Conservation (phyloP, 2,329 filamentous ascomycete species). For the Neonectria hederae region DNA sequence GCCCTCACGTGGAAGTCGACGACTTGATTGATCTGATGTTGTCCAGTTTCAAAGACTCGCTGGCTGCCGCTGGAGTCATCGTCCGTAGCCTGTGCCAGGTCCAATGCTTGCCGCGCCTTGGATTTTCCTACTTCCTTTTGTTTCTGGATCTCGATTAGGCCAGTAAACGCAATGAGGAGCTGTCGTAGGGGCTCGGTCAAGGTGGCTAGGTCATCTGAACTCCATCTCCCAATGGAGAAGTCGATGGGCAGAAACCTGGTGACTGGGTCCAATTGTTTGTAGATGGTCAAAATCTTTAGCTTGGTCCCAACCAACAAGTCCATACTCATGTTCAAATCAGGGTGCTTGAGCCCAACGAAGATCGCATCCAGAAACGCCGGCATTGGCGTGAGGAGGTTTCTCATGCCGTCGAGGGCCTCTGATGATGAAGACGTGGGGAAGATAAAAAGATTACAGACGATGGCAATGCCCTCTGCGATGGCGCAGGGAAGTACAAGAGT, state of each 20-base stretch:
- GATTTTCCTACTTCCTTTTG: conserved; percentile 10
- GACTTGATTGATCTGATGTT: conserved; percentile 17
- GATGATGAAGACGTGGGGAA: conserved; percentile 61
- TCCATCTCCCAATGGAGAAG: conserved; percentile 19
- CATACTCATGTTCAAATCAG: conserved; percentile 9
- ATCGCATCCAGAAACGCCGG: conserved; percentile 13
- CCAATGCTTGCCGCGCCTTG: not conserved
- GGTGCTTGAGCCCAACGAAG: conserved; percentile 8
- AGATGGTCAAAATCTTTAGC: not conserved
- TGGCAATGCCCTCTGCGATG: conserved; percentile 56
- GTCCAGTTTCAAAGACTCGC: not conserved
- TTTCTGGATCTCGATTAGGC: conserved; percentile 15
- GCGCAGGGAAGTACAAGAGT: conserved; percentile 48
- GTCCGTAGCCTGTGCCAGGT: conserved; percentile 4
- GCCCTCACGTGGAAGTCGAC: conserved; percentile 12
- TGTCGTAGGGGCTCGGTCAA: not conserved
- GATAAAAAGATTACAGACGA: conserved; percentile 55
- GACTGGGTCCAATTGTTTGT: conserved; percentile 16
- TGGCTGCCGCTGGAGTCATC: not conserved
- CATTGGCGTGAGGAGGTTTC: conserved; percentile 5
- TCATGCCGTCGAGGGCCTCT: conserved; percentile 46
- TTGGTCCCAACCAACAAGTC: not conserved
- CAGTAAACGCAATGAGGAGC: conserved; percentile 14
- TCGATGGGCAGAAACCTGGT: conserved; percentile 16
- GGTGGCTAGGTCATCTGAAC: conserved; percentile 4